Percentiles rank a stretch among this genome's conserved stretches.
phyloP scores from a whole-genome alignment of 2,329 filamentous ascomycete genomes.

The Phialocephala subalpina region DNA sequence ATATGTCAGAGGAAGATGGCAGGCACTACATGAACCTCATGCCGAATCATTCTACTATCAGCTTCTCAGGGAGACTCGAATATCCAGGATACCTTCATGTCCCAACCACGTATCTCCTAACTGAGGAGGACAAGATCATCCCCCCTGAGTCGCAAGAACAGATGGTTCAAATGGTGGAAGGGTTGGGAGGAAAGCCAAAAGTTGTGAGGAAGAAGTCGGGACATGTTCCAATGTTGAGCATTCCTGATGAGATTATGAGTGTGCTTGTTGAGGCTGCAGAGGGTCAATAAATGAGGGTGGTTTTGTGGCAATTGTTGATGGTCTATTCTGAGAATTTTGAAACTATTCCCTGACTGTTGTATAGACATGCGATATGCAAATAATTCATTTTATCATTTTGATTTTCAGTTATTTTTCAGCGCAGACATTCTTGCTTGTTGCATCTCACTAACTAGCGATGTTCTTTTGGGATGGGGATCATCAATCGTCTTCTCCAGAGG shows the following conservation, averaged over 20 bases:
- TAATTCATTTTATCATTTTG: too few relatives aligned
- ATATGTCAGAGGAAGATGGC: conserved; percentile 16
- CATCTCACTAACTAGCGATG: too few relatives aligned
- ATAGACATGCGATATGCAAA: too few relatives aligned
- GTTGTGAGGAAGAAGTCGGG: conserved; percentile 11
- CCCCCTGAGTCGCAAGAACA: conserved; percentile 11
- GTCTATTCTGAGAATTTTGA: too few relatives aligned
- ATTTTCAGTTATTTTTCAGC: too few relatives aligned
- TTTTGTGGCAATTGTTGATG: not conserved
- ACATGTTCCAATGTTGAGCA: conserved; percentile 22
- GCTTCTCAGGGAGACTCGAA: conserved; percentile 17
- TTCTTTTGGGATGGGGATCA: too few relatives aligned
- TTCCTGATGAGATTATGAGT: conserved; percentile 13
- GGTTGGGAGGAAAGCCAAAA: conserved; percentile 10
- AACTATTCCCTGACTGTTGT: too few relatives aligned
- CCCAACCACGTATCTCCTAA: conserved; percentile 18
- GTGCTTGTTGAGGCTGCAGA: conserved; percentile 20
- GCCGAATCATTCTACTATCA: conserved; percentile 16
- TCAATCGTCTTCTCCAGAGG: too few relatives aligned
- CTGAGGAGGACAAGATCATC: conserved; percentile 23
- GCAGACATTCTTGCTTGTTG: too few relatives aligned
- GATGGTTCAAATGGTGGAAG: conserved; percentile 15
- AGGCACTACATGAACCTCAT: conserved; percentile 16
- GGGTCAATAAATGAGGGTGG: not conserved
- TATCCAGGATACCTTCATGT: conserved; percentile 22